Evolutionary conservation across 2,329 filamentous ascomycete species (phyloP), one percentile per base, ranked within the genome.

Genomic region (Penicillium oxalicum): DNA sequence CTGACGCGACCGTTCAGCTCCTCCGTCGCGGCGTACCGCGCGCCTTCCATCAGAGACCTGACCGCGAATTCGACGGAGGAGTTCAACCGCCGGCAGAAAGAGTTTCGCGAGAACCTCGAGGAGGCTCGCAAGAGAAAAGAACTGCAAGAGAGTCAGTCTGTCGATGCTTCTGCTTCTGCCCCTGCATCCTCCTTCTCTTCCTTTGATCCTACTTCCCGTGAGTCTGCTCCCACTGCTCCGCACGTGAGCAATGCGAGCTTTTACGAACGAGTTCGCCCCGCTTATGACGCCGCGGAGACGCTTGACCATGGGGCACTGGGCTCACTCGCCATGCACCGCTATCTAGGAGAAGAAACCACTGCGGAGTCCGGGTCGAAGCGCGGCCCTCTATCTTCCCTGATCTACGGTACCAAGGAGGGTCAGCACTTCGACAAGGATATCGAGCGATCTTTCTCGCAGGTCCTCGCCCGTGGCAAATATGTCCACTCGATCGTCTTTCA

Each of bases 401-500:
- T 98, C 66, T 97, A 98, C 72, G 93, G 93, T 63, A 98, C 93
- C 11, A 90, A 93, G 65, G 91, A 97, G 72, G 93, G 91, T 29
- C 84, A 91, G 53, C 87, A 95, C 74, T 82, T 96, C 68, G 93
- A 98, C 65, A 87, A 88, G 56, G 91, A 97, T 73, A 91, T 98
- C 64, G 90, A 97, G 74, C 84, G 91, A 50, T 94, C 88, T 67
- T 98, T 97, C 74, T 94, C 88, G 44, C 91, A 96, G 70, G 88
- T 97, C 39, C 77, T 98, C 40, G 93, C 93, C 25, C 82, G 93
- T 57, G 93, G 93, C 65, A 98, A 98, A 75, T 98, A 98, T 65
- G 91, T 98, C 47, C 93, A 98, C 72, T 94, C 90, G 40, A 96
- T 98, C 68, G 90, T 95, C 50, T 89, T 95, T 66, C 93, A 98